These are phyloP conservation scores for Alternaria tenuissima DNA, from an alignment of 2,329 filamentous ascomycete species.

Conservation along the genomic window DNA sequence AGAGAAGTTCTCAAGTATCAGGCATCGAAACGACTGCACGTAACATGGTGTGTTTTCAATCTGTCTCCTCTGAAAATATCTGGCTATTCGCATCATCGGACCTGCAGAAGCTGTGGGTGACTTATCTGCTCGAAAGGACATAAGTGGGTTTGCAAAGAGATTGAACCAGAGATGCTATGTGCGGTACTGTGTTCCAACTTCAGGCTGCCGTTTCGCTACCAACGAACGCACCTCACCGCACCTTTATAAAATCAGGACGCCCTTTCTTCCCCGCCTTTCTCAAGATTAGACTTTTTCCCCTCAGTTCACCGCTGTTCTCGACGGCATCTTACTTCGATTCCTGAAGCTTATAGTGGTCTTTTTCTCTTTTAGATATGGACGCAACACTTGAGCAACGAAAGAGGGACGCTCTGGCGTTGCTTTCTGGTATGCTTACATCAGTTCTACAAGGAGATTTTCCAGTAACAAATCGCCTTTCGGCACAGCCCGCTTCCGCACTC, in stretches of 20 bases:
- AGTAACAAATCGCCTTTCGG: neutral
- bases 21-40: too few relatives aligned
- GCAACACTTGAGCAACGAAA: neutral
- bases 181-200: neutral
- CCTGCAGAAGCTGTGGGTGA: too few relatives aligned
- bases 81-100: too few relatives aligned
- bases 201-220: neutral
- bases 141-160: neutral
- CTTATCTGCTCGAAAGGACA: too few relatives aligned
- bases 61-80: too few relatives aligned
- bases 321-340: too few relatives aligned
- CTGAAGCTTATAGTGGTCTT: too few relatives aligned
- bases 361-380: neutral
- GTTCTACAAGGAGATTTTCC: neutral
- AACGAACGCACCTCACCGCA: neutral
- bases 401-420: neutral
- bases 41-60: too few relatives aligned
- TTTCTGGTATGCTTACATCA: neutral
- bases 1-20: fast-evolving
- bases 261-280: too few relatives aligned
- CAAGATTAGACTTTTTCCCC: too few relatives aligned
- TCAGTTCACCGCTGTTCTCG: too few relatives aligned
- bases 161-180: neutral
- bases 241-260: neutral
- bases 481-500: neutral